These are phyloP conservation scores for Naematelia encephala DNA, from an alignment of 768 basidiomycete species.

Conservation along the genomic window DNA sequence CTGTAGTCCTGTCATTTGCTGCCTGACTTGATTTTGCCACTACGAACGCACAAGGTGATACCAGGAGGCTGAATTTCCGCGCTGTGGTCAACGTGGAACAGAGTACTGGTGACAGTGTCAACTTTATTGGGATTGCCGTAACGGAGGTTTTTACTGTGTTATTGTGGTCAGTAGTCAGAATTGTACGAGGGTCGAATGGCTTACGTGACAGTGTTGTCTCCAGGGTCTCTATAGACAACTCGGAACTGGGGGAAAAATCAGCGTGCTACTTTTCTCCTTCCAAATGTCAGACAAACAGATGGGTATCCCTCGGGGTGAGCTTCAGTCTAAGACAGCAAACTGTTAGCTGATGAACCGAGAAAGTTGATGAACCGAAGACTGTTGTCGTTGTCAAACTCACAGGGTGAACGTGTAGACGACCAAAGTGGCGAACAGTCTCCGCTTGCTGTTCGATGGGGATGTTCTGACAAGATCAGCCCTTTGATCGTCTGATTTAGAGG, in stretches of 20 bases:
- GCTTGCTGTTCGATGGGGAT: conserved; percentile 58
- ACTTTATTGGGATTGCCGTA: background rate
- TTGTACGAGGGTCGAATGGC: background rate
- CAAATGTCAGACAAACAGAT: conserved; percentile 52
- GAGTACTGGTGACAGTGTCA: background rate
- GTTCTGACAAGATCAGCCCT: conserved; percentile 63
- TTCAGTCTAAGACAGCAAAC: too few relatives aligned
- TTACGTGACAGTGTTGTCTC: conserved; percentile 26
- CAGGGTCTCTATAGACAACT: conserved; percentile 59
- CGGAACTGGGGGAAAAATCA: conserved; percentile 47
- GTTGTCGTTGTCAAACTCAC: too few relatives aligned
- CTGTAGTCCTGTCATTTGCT: background rate
- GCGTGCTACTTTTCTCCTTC: background rate
- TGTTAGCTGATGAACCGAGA: too few relatives aligned
- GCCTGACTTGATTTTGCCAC: background rate
- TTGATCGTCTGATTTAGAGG: conserved; percentile 53
- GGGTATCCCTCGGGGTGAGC: conserved; percentile 56
- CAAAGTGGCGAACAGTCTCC: conserved; percentile 53
- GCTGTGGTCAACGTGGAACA: conserved; percentile 39
- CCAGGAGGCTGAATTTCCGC: conserved; percentile 61
- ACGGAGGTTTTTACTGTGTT: background rate
- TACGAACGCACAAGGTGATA: conserved; percentile 53
- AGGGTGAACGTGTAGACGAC: background rate
- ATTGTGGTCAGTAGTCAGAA: background rate
- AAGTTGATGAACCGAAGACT: too few relatives aligned